Conservation (phyloP, 371 early-diverging fungal species). For the Mucor plumbeus region DNA sequence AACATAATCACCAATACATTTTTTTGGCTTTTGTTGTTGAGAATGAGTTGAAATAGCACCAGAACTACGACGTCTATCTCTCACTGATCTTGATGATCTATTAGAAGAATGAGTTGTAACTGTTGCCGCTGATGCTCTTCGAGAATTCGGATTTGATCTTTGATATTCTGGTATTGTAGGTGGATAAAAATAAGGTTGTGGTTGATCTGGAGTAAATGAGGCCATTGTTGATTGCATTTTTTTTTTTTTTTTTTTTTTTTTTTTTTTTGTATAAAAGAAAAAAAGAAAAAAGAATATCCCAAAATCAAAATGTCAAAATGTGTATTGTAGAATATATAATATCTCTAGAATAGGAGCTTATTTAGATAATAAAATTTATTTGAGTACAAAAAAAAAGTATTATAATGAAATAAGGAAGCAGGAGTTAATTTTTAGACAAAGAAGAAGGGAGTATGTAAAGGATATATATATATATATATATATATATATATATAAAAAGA, state of each 20-base stretch:
- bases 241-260: neutral
- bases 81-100: slow-evolving; percentile 35
- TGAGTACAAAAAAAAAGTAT: no score
- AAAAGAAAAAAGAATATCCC: slow-evolving; percentile 16
- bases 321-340: neutral
- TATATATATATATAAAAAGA: no score
- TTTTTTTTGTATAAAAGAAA: slow-evolving; percentile 4
- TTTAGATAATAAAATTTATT: neutral
- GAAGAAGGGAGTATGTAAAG: slow-evolving; percentile 1
- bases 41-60: slow-evolving; percentile 45
- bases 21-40: slow-evolving; percentile 44
- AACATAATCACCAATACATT: slow-evolving; percentile 55
- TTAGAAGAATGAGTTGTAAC: slow-evolving; percentile 22
- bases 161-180: slow-evolving; percentile 23
- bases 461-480: neutral
- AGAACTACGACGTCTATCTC: slow-evolving; percentile 50
- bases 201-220: slow-evolving; percentile 11
- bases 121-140: slow-evolving; percentile 39
- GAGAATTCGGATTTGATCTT: slow-evolving; percentile 26
- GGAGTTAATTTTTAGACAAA: neutral
- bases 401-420: neutral
- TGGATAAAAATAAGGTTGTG: slow-evolving; percentile 28
- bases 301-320: slow-evolving; percentile 11
- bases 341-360: neutral
- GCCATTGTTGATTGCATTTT: slow-evolving; percentile 18